Conservation (phyloP, 345 rosid species). For the Dipteronia sinensis region DNA sequence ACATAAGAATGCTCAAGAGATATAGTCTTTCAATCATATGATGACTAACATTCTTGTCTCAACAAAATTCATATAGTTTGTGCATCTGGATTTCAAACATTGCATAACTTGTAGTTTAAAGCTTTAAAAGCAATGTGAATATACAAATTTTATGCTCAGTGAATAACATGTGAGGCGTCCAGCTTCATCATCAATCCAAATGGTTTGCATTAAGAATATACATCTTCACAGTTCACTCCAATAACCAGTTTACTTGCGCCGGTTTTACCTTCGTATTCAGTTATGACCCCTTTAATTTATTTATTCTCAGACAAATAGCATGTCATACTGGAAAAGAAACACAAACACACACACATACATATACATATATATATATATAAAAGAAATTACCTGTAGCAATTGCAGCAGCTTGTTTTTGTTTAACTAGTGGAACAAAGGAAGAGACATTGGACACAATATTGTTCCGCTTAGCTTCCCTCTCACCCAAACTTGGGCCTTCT, state of each 20-base stretch:
- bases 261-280: no score
- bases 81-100: neutral
- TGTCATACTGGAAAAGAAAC: neutral
- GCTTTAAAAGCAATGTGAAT: neutral
- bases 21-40: neutral
- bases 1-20: neutral
- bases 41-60: neutral
- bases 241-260: no score
- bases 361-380: neutral
- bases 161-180: neutral
- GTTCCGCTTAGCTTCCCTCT: slow-evolving; percentile 54
- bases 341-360: no score
- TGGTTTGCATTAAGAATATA: no score
- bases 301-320: no score
- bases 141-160: neutral
- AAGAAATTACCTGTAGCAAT: slow-evolving; percentile 54
- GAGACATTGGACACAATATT: slow-evolving; percentile 75
- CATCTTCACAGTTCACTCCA: no score
- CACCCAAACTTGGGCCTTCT: slow-evolving; percentile 42
- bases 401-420: slow-evolving; percentile 69
- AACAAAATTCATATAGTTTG: neutral
- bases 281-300: no score
- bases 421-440: slow-evolving; percentile 86
- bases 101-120: neutral
- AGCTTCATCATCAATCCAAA: no score